phyloP scores from a whole-genome alignment of 2,329 filamentous ascomycete genomes.

The Cephalotrichum gorgonifer region DNA sequence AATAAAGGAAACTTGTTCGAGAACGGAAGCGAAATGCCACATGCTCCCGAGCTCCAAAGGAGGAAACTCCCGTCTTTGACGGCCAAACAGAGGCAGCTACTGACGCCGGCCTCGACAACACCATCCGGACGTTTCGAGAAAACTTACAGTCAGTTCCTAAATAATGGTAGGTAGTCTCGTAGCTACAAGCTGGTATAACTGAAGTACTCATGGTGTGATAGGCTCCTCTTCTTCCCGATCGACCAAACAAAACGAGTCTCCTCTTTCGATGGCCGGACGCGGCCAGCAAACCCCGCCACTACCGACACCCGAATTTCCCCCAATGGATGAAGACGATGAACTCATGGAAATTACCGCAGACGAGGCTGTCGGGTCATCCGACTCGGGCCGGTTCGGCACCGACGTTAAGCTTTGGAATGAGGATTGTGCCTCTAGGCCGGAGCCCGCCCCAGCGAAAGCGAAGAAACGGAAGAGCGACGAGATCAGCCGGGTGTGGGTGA shows the following conservation, averaged over 20 bases:
- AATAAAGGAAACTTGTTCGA: neutral
- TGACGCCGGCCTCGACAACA: slow-evolving; percentile 1
- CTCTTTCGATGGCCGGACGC: neutral
- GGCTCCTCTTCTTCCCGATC: neutral
- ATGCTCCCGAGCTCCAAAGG: neutral
- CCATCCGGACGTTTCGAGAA: slow-evolving; percentile 2
- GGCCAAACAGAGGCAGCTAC: slow-evolving; percentile 4
- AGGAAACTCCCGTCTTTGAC: neutral
- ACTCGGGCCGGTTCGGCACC: slow-evolving; percentile 1
- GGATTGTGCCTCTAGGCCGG: neutral
- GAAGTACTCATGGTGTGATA: neutral
- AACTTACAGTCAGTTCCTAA: neutral
- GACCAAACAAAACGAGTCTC: neutral
- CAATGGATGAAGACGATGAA: slow-evolving; percentile 1
- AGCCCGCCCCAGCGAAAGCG: neutral
- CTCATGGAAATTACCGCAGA: slow-evolving; percentile 4
- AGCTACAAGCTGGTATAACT: neutral
- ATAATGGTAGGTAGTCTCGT: neutral
- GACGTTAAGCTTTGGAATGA: slow-evolving; percentile 4
- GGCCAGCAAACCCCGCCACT: neutral
- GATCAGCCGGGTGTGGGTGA: slow-evolving; percentile 19
- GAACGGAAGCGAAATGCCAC: neutral
- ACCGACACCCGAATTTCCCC: slow-evolving; percentile 1
- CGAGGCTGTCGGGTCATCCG: slow-evolving; percentile 2
- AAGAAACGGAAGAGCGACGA: slow-evolving; percentile 45